Evolutionary conservation across 805 yeast genomes (phyloP), one percentile per base, ranked within the genome.

Genomic region (Candida patagonica): DNA sequence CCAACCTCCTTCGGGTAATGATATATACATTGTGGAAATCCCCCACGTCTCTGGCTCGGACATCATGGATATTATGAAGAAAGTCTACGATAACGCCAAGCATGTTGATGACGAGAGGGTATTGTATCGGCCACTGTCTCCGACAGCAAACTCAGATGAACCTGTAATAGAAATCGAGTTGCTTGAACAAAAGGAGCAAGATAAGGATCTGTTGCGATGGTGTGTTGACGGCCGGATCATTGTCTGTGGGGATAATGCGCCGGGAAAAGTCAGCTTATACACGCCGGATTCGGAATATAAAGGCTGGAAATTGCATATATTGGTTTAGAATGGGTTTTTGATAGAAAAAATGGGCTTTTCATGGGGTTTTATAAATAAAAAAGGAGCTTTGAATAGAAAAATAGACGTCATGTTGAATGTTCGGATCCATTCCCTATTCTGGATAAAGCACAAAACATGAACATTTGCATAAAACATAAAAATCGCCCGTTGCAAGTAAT

Each of bases 171-270:
- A 42, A 10, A 33, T 63, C 8, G 36, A 44, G 22, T 51, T 70
- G 6, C 6, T 22, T 15, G 20, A 15, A 2, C 23, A 33, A n/a
- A 41, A 53, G 1, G 57, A 52, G 5, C 43, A 47, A 2, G 67
- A 63, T 30, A 53, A 51, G 7, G 52, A 50, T 9, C 51, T 62
- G n/a, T 60, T 71, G 45, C 60, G 86, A 25, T 68, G 79, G 55
- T 81, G 89, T 51, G 52, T 81, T 9, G 92, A 81, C 56, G 92
- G 92, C 0, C 60, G 70, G 15, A 76, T 74, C 1, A 52, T 71
- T 12, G 45, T 52, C 10, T 46, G 51, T 2, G 34, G 21, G 37
- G 25, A 35, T 4, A 53, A 60, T 20, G 31, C 17, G 27, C n/a
- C n/a, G n/a, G n/a, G n/a, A n/a, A n/a, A n/a, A n/a, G 58, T 50